Conservation (phyloP, 768 basidiomycete genomes). For the Kwoniella dejecticola region DNA sequence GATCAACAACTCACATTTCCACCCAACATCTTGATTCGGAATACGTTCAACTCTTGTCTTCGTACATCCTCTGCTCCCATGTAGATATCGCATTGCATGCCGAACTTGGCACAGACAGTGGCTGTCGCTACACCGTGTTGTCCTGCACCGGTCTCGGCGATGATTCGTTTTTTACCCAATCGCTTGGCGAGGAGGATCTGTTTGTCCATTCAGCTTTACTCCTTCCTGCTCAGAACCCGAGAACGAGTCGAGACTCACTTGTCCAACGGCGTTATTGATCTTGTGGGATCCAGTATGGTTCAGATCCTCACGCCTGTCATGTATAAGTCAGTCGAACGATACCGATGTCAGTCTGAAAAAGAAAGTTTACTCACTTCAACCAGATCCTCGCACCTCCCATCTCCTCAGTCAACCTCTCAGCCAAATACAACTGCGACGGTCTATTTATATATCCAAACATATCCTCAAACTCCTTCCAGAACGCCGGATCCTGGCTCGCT, state of each 20-base stretch:
- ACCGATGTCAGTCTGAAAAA: background rate
- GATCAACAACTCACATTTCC: slow-evolving; percentile 64
- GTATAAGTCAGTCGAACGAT: background rate
- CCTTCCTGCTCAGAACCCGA: too few species aligned
- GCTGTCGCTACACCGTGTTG: slow-evolving; percentile 99
- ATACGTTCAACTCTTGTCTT: slow-evolving; percentile 94
- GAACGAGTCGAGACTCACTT: too few species aligned
- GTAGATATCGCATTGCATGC: slow-evolving; percentile 90
- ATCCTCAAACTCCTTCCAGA: slow-evolving; percentile 86
- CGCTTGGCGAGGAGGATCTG: slow-evolving; percentile 92
- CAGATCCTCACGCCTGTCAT: slow-evolving; percentile 54
- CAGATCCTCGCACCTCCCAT: slow-evolving; percentile 94
- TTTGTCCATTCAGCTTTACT: too few species aligned
- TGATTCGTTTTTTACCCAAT: slow-evolving; percentile 93
- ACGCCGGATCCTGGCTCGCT: slow-evolving; percentile 82
- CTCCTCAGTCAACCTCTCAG: slow-evolving; percentile 83
- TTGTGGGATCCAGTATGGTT: slow-evolving; percentile 99
- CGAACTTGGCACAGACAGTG: slow-evolving; percentile 95
- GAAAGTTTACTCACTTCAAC: slow-evolving; percentile 73
- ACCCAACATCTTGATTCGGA: slow-evolving; percentile 96
- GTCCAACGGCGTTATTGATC: slow-evolving; percentile 98
- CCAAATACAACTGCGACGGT: slow-evolving; percentile 86
- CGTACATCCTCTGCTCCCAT: slow-evolving; percentile 98
- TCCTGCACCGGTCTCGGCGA: slow-evolving; percentile 97
- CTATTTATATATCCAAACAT: slow-evolving; percentile 93